Base-by-base conservation (phyloP, 2,329 filamentous ascomycete species). In the Sporothrix mexicana region DNA sequence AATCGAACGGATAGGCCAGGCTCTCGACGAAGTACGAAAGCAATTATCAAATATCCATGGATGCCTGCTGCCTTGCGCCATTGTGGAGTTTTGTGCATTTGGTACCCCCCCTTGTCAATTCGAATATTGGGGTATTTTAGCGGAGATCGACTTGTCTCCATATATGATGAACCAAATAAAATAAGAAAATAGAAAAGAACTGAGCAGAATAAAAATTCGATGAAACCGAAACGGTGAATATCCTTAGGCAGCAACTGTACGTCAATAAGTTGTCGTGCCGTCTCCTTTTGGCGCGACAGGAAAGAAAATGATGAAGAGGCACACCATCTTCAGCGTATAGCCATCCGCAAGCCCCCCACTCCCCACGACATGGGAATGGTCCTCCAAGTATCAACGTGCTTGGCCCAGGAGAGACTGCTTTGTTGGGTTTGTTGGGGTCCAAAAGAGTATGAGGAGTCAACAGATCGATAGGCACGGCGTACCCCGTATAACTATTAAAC, bases 1-100 rank as follows among this genome's bases (percentile, higher is more conserved):
- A 61, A 36, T 25, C 57, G 45, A 45, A 53, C 17, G 51, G n/a
- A 4, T 15, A 36, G 30, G 30, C 30, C 30, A 36, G 30, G 30
- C 45, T 47, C 45, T 17, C 45, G 15, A 20, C n/a, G 5, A 62
- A 6, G 15, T 8, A 62, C 57, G 15, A 62, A 43, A 53, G 20
- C 12, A 9, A 13, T 49, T 2, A 20, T 23, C 41, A 36, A 69
- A 9, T 20, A 62, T 51, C 15, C 53, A 70, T 69, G 71, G 71
- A 62, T 51, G 57, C 43, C 71, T 73, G 71, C 71, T 73, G 71
- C 71, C 71, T 73, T 69, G 71, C 20, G 71, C 55, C 25, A n/a
- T 43, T 69, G 57, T 69, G 71, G 41, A 59, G 64, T 47, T 15
- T 67, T 20, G 30, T 6, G 30, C 7, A 36, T 36, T 36, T 6